Conservation (phyloP, 345 rosid genomes). For the Syzygium oleosum region DNA sequence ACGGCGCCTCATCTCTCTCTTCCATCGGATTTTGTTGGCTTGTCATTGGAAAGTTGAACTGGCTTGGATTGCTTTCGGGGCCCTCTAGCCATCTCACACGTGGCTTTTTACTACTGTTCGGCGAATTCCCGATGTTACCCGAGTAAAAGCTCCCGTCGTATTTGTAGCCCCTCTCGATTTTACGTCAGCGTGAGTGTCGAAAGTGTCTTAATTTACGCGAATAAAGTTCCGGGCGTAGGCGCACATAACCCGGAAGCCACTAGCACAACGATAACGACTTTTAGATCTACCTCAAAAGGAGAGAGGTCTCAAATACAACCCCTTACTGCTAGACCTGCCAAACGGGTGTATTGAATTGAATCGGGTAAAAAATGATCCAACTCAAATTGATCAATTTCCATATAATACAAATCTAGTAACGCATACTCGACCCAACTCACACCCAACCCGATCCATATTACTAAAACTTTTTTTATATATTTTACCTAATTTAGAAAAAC, state of each 20-base stretch:
- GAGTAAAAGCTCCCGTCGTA: background rate
- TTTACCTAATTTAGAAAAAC: too few relatives aligned
- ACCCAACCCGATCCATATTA: too few relatives aligned
- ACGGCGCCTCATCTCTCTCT: background rate
- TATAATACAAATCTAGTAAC: too few relatives aligned
- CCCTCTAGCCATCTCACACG: background rate
- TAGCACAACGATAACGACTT: background rate
- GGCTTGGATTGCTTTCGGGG: background rate
- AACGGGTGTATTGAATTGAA: too few relatives aligned
- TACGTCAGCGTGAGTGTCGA: background rate
- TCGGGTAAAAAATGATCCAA: too few relatives aligned
- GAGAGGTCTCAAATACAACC: background rate
- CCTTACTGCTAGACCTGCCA: background rate
- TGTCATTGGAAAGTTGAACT: background rate
- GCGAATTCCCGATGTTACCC: background rate
- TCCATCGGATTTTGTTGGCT: slow-evolving; percentile 1
- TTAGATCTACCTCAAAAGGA: background rate
- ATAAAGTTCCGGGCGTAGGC: background rate
- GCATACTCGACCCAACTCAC: too few relatives aligned
- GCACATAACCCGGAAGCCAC: background rate
- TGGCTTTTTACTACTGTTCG: background rate
- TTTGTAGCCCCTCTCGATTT: background rate
- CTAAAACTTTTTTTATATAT: too few relatives aligned
- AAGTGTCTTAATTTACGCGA: background rate
- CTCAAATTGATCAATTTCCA: too few relatives aligned